These are phyloP conservation scores for Zalerion maritima DNA, from an alignment of 495 filamentous ascomycete species.

Conservation along the genomic window DNA sequence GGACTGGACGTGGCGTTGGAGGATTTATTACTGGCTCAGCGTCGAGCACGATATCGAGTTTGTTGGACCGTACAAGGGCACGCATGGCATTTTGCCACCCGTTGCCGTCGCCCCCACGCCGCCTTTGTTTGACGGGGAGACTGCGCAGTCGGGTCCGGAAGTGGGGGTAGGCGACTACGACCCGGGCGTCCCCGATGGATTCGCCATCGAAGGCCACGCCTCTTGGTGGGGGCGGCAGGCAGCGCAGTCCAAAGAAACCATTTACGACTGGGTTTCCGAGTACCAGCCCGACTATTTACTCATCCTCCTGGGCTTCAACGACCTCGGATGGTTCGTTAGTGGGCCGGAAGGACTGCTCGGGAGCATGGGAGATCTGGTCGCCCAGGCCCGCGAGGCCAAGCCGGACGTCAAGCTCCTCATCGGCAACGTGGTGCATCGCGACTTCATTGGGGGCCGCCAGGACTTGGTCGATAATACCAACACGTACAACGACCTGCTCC, in stretches of 20 bases:
- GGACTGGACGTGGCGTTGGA: slow-evolving; percentile 25
- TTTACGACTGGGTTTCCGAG: slow-evolving; percentile 25
- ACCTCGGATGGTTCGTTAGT: slow-evolving; percentile 17
- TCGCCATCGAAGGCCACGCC: slow-evolving; percentile 10
- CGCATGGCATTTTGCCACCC: slow-evolving; percentile 9
- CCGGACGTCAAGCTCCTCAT: slow-evolving; percentile 15
- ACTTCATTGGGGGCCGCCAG: slow-evolving; percentile 6
- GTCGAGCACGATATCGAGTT: slow-evolving; percentile 8
- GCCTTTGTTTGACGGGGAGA: neutral
- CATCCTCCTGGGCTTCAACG: slow-evolving; percentile 24
- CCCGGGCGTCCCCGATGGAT: slow-evolving; percentile 7
- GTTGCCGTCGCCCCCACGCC: slow-evolving; percentile 7
- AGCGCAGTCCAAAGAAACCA: slow-evolving; percentile 19
- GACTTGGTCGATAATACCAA: slow-evolving; percentile 13
- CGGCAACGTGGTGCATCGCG: slow-evolving; percentile 17
- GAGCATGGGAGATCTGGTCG: slow-evolving; percentile 12
- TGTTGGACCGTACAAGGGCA: slow-evolving; percentile 23
- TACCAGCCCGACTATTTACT: slow-evolving; percentile 23
- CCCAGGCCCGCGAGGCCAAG: slow-evolving; percentile 11
- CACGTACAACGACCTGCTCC: slow-evolving; percentile 16
- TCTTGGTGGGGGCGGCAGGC: slow-evolving; percentile 14
- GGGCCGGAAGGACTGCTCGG: slow-evolving; percentile 9
- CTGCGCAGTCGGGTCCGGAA: slow-evolving; percentile 2
- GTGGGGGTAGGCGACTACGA: slow-evolving; percentile 13
- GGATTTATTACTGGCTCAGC: slow-evolving; percentile 19